Evolutionary conservation across 2,329 filamentous ascomycete genomes (phyloP), one percentile per base, ranked within the genome.

Genomic region (Fusarium sp.): DNA sequence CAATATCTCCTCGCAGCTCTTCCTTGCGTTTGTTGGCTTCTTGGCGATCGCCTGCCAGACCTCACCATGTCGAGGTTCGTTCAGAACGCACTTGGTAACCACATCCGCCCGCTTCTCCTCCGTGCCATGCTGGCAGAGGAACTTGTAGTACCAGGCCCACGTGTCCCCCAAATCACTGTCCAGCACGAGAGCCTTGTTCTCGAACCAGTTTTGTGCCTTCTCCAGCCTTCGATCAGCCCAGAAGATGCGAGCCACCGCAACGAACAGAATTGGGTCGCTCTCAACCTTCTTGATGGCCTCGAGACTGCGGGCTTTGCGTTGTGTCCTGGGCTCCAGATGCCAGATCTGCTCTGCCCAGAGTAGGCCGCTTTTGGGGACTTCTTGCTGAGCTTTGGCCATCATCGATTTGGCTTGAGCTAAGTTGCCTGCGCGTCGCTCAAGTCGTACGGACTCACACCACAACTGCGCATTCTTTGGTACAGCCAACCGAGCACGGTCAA

Each of bases 131-230:
- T 97, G 93, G 71, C 89, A 78, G 68, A 98, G 76, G 78, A 98
- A 99, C 79, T 95, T 94, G 79, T 94, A 96, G 79, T 97, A 99
- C 95, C 95, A 99, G 20, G 94, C 95, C 96, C 96, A 99, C 13
- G 90, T 92, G 81, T 99, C 96, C 50, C 96, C 96, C 50, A 89
- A 82, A 77, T 98, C 94, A 35, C 90, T 89, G 75, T 99, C 94
- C 14, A 96, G 83, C 54, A 97, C 85, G 56, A 97, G 89, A 1
- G 96, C 96, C 80, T 97, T 24, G 24, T 24, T 97, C 80, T 97
- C 94, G 78, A 99, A 99, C 96, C 96, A 99, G 68, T 89, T 94
- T 79, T 94, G 92, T 4, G 96, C 95, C 79, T 97, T 97, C 71
- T 98, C 96, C 24, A 99, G 85, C 76, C 91, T 90, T 56, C 96